phyloP scores from a whole-genome alignment of 2,329 filamentous ascomycete species.

The Alternaria incomplexa region DNA sequence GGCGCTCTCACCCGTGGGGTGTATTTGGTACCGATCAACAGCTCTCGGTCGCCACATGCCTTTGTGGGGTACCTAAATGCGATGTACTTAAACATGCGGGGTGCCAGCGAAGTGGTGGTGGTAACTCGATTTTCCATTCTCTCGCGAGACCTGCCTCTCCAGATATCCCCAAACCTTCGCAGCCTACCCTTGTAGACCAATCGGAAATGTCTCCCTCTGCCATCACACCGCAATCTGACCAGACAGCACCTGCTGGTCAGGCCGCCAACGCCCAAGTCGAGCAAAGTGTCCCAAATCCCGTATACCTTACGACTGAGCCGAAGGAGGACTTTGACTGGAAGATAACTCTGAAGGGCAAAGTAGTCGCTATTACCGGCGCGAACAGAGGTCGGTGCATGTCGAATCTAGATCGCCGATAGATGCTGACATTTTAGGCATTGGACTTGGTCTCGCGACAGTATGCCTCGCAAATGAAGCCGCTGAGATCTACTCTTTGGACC shows the following conservation, averaged over 20 bases:
- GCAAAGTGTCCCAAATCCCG: slow-evolving; percentile 36
- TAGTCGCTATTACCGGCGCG: slow-evolving; percentile 40
- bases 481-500: slow-evolving; percentile 58
- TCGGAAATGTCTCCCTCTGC: slow-evolving; percentile 39
- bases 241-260: slow-evolving; percentile 20
- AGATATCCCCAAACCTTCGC: slow-evolving; percentile 10
- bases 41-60: slow-evolving; percentile 13
- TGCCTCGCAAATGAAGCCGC: slow-evolving; percentile 56
- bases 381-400: slow-evolving; percentile 24
- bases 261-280: slow-evolving; percentile 23
- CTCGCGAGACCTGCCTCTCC: slow-evolving; percentile 19
- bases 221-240: slow-evolving; percentile 23
- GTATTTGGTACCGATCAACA: background rate
- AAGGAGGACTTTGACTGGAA: slow-evolving; percentile 55
- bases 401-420: slow-evolving; percentile 37
- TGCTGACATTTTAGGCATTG: slow-evolving; percentile 21
- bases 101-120: slow-evolving; percentile 10
- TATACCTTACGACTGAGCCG: slow-evolving; percentile 52
- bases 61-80: slow-evolving; percentile 10
- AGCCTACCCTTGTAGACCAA: background rate
- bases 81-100: slow-evolving; percentile 30
- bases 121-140: background rate
- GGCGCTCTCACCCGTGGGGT: background rate
- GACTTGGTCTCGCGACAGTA: slow-evolving; percentile 55
- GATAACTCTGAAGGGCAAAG: slow-evolving; percentile 53